A percentile compares a stretch with the other conserved stretches of the same genome.
These are phyloP conservation scores for Chrysanthemum seticuspe DNA, from an alignment of 129 eudicot species.

Conservation along the genomic window DNA sequence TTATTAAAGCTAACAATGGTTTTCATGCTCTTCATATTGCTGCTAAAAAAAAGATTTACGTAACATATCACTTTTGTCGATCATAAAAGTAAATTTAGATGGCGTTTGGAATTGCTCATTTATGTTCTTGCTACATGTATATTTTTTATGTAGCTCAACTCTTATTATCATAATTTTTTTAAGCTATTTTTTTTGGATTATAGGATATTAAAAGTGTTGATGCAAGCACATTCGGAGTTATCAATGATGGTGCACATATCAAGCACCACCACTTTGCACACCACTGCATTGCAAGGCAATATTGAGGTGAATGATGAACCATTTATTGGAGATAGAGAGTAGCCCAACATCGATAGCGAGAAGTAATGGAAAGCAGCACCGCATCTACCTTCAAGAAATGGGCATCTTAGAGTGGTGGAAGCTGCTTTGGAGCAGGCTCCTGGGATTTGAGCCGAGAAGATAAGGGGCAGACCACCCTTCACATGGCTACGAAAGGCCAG, in stretches of 20 bases:
- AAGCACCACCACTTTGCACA: slow-evolving; percentile 35
- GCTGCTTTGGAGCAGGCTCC: slow-evolving; percentile 57
- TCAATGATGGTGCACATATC: slow-evolving; percentile 41
- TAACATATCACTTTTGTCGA: slow-evolving; percentile 5
- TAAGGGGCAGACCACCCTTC: no score
- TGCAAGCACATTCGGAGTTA: slow-evolving; percentile 32
- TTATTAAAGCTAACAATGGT: slow-evolving; percentile 26
- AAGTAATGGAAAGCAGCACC: slow-evolving; percentile 50
- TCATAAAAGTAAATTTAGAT: background rate
- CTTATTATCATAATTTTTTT: background rate
- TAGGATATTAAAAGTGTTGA: slow-evolving; percentile 63
- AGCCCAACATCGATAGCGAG: slow-evolving; percentile 75
- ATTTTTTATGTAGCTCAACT: no score
- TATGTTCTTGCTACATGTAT: no score
- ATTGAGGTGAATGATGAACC: slow-evolving; percentile 56
- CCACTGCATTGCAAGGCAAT: slow-evolving; percentile 78
- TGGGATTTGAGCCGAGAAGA: slow-evolving; percentile 62
- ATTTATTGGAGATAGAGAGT: slow-evolving; percentile 67
- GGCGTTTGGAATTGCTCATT: no score
- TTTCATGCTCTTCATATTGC: slow-evolving; percentile 96
- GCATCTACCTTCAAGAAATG: slow-evolving; percentile 58
- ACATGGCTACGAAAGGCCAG: no score
- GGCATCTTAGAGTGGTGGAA: slow-evolving; percentile 49
- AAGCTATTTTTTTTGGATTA: slow-evolving; percentile 2
- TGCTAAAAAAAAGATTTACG: slow-evolving; percentile 95